Base-by-base conservation (phyloP, 2,329 filamentous ascomycete genomes). In the Fusarium nodosum region DNA sequence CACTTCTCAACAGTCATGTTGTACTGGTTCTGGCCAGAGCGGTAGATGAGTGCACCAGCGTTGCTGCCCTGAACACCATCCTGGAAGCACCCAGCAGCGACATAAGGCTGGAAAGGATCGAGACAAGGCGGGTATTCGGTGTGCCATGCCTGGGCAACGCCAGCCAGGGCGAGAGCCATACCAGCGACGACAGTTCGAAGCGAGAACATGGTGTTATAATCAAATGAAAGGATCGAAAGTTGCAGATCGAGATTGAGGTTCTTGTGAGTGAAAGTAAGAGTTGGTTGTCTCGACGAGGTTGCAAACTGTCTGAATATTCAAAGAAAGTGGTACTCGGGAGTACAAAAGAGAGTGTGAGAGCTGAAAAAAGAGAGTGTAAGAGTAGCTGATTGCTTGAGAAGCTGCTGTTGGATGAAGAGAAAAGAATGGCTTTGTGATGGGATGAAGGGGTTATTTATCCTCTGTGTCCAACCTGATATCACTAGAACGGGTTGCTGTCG, bases 1-100 rank as follows among this genome's bases (percentile, higher is more conserved):
- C 84, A 86, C 68, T 77, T 78, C 76, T 85, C 82, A 33, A 83
- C 78, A 3, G 84, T 86, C 81, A 84, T 85, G 71, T 78, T 76
- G 24, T 66, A 56, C 57, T 74, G 67, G 65, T 79, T 73, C 42
- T 79, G 72, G 20, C 75, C 74, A 61, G 81, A 83, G 56, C 81
- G 81, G 74, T 82, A 82, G 66, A 77, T 76, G 41, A 86, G 80
- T 15, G 82, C 79, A 44, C 81, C 77, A 28, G 73, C 74, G 2
- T 72, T 69, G 31, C 62, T 74, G 31, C 77, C 78, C 50, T 57
- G 48, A 31, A 64, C 58, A 31, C 69, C 72, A 44, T 85, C 83
- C 57, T 77, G 65, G 75, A 80, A 86, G 76, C 84, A 86, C 46
- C 84, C 84, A n/a, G 79, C 76, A 72, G 81, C 82, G 56, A 82